Percentiles rank a stretch among this genome's conserved stretches.
Evolutionary conservation across 1,284 basidiomycete species (phyloP).

Genomic region (Taiwanofungus camphoratus): DNA sequence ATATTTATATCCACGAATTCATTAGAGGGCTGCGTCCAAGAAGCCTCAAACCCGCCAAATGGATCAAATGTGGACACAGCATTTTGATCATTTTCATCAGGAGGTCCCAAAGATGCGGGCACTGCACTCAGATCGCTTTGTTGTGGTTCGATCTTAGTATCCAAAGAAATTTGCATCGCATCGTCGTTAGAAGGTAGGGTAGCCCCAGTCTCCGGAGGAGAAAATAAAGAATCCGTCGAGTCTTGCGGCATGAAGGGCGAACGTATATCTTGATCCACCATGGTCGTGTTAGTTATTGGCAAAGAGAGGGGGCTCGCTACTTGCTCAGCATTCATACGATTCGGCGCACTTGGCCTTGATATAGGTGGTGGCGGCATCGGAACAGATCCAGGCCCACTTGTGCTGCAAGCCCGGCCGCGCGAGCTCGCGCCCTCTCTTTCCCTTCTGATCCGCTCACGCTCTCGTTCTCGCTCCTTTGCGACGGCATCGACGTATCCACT

Average conservation of each 20-base stretch:
- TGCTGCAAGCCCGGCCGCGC: constrained; percentile 4
- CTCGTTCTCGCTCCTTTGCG: constrained; percentile 63
- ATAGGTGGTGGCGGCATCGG: neutral
- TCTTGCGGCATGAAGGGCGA: constrained; percentile 12
- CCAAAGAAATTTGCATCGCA: constrained; percentile 1
- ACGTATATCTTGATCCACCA: constrained; percentile 9
- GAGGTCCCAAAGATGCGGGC: neutral
- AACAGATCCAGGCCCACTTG: neutral
- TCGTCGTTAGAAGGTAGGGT: constrained; percentile 16
- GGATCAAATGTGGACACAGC: constrained; percentile 14
- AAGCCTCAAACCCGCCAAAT: constrained; percentile 22
- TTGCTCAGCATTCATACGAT: neutral
- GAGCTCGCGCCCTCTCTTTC: constrained; percentile 36
- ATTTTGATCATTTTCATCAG: neutral
- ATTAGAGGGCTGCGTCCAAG: constrained; percentile 37
- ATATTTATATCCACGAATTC: constrained; percentile 41
- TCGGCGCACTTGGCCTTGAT: neutral
- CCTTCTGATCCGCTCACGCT: constrained; percentile 61
- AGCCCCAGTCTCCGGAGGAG: constrained; percentile 14
- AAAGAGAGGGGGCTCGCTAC: neutral
- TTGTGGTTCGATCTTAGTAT: neutral
- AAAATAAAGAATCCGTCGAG: constrained; percentile 20
- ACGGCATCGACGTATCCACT: constrained; percentile 66
- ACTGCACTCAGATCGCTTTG: neutral
- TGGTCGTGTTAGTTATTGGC: neutral